Conservation (phyloP, 1,284 basidiomycete species). For the Thelephora terrestris region DNA sequence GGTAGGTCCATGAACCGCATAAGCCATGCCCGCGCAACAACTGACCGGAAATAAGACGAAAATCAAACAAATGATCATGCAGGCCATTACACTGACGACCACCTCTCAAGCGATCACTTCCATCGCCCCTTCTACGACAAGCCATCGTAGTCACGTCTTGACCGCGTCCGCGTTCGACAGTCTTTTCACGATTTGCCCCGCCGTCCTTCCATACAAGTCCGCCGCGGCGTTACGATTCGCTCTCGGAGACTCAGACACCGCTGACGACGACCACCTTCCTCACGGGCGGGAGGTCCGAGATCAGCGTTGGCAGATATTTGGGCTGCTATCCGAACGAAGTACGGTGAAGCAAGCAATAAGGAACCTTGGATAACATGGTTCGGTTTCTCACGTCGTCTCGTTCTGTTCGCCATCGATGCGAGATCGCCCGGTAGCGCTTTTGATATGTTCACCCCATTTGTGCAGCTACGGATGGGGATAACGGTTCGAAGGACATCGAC, state of each 20-base stretch:
- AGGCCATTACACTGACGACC: constrained; percentile 65
- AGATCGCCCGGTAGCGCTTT: too few relatives aligned
- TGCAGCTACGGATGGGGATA: too few relatives aligned
- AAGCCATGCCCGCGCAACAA: background rate
- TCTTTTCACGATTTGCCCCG: constrained; percentile 65
- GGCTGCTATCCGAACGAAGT: constrained; percentile 62
- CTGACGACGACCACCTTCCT: constrained; percentile 42
- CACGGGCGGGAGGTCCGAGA: constrained; percentile 59
- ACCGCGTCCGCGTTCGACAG: constrained; percentile 62
- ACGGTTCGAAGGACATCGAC: too few relatives aligned
- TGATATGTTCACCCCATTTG: too few relatives aligned
- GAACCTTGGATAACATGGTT: constrained; percentile 13
- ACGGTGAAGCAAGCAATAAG: constrained; percentile 55
- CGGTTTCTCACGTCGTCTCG: too few relatives aligned
- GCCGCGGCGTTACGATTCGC: constrained; percentile 64
- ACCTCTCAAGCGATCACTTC: constrained; percentile 68
- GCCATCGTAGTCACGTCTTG: constrained; percentile 41
- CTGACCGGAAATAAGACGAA: constrained; percentile 47
- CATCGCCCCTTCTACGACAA: constrained; percentile 50
- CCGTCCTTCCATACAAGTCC: constrained; percentile 65
- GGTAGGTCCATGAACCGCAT: constrained; percentile 27
- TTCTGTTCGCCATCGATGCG: too few relatives aligned
- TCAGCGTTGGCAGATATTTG: constrained; percentile 64
- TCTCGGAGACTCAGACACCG: constrained; percentile 45
- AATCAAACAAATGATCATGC: constrained; percentile 71